Percentiles rank a stretch among this genome's conserved stretches.
These are phyloP conservation scores for Speleostelium caveatum DNA, from an alignment of 78 protist genomes.

Conservation along the genomic window DNA sequence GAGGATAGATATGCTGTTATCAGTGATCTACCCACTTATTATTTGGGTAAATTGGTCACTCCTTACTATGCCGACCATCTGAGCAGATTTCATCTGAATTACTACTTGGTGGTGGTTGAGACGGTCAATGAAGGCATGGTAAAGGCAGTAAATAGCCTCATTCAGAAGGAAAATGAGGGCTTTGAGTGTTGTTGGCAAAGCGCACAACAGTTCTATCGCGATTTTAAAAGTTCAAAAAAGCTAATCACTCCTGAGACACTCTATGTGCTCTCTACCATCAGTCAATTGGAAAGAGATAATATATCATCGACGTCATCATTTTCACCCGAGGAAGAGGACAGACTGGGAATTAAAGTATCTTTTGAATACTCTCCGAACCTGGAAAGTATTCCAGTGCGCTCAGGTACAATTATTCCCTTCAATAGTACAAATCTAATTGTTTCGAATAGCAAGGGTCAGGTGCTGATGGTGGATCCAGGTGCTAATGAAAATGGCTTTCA, in stretches of 20 bases:
- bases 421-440: slow-evolving; percentile 20
- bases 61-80: slow-evolving; percentile 24
- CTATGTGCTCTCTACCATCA: neutral
- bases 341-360: neutral
- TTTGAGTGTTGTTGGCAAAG: neutral
- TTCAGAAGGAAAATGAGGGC: neutral
- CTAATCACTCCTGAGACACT: slow-evolving; percentile 14
- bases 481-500: slow-evolving; percentile 12
- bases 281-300: neutral
- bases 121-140: neutral
- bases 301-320: no score
- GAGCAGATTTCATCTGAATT: neutral
- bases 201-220: neutral
- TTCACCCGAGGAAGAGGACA: slow-evolving; percentile 6
- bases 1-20: neutral
- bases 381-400: slow-evolving; percentile 36
- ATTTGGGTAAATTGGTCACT: slow-evolving; percentile 11
- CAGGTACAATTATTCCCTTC: slow-evolving; percentile 29
- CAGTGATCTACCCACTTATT: slow-evolving; percentile 4
- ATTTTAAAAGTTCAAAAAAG: neutral
- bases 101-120: slow-evolving; percentile 22
- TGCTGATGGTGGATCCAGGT: slow-evolving; percentile 47
- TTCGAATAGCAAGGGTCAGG: neutral
- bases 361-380: slow-evolving; percentile 40
- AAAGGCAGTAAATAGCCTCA: neutral